Evolutionary conservation across 441 rosid species (phyloP).

Genomic region (Theobroma grandiflorum): DNA sequence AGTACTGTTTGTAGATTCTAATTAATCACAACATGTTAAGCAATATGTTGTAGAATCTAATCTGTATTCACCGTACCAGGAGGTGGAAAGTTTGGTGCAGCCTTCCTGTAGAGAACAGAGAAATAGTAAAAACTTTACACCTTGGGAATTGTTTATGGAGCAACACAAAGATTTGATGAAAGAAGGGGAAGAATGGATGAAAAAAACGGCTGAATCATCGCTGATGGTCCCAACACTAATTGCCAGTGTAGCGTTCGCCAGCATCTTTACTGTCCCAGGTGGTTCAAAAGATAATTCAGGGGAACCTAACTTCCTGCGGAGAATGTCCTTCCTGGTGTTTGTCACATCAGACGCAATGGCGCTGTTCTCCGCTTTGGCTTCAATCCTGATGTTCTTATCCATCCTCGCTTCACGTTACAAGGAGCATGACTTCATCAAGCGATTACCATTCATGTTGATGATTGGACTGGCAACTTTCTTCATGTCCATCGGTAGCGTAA

Average conservation of each 20-base stretch:
- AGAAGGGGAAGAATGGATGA: conserved; percentile 30
- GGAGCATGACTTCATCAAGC: conserved; percentile 45
- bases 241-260: conserved; percentile 43
- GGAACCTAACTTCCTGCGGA: conserved; percentile 29
- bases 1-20: too few species aligned
- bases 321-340: conserved; percentile 35
- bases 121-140: conserved; percentile 32
- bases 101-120: conserved; percentile 32
- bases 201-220: conserved; percentile 40
- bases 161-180: conserved; percentile 33
- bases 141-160: conserved; percentile 35
- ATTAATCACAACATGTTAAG: too few species aligned
- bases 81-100: conserved; percentile 45
- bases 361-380: conserved; percentile 39
- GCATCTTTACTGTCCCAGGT: conserved; percentile 46
- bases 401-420: conserved; percentile 50
- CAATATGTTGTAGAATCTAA: too few species aligned
- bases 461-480: conserved; percentile 51
- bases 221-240: conserved; percentile 46
- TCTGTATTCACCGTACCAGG: conserved; percentile 22
- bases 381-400: conserved; percentile 52
- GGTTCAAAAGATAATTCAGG: conserved; percentile 36
- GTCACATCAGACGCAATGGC: conserved; percentile 45
- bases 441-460: conserved; percentile 43
- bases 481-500: conserved; percentile 49